Evolutionary conservation across 148 eudicot species (phyloP), one percentile per base, ranked within the genome.

Genomic region (Vaccinium myrtillus): DNA sequence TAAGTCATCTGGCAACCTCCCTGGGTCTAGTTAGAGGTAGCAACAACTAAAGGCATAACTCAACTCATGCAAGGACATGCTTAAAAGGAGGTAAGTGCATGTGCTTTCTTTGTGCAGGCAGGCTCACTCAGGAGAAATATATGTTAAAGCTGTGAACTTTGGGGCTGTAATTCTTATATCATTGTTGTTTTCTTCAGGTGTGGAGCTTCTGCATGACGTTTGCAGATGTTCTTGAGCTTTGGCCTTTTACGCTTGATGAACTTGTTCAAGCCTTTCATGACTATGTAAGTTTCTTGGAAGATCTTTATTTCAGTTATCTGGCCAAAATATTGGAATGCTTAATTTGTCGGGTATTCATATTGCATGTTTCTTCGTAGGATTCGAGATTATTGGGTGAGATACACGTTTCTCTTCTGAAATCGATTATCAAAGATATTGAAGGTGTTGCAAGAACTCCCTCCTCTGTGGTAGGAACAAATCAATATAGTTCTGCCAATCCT

Each of bases 201-300:
- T 91, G 93, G 93, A 91, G 88, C 86, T 90, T 91, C 84, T 91
- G 93, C 71, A 73, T 88, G 49, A 89, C 89, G 25, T 88, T 91
- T 87, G 91, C 92, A 39, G 93, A 91, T 83, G 81, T 90, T 87
- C 88, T 91, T 82, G 91, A 87, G 84, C 89, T 91, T 85, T 90
- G 92, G 93, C 93, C 93, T 86, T 91, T 90, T 83, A 91, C 93
- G 10, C 90, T 91, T 36, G 92, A 91, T 82, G 93, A 91, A 84
- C 89, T 91, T 82, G 82, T 91, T 77, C 92, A 91, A 86, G 92
- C 92, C 75, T 84, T 91, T 67, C 93, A 91, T 91, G 93, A 91
- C 85, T 87, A 90, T 85, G 93, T 91, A 81, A 91, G 91, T 85
- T 86, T 83, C 81, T 16, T 1, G 49, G 9, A 21, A 30, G 9